A percentile compares a stretch with the other conserved stretches of the same genome.
These are phyloP conservation scores for Phlebopus sp. DNA, from an alignment of 1,284 basidiomycete species.

Conservation along the genomic window DNA sequence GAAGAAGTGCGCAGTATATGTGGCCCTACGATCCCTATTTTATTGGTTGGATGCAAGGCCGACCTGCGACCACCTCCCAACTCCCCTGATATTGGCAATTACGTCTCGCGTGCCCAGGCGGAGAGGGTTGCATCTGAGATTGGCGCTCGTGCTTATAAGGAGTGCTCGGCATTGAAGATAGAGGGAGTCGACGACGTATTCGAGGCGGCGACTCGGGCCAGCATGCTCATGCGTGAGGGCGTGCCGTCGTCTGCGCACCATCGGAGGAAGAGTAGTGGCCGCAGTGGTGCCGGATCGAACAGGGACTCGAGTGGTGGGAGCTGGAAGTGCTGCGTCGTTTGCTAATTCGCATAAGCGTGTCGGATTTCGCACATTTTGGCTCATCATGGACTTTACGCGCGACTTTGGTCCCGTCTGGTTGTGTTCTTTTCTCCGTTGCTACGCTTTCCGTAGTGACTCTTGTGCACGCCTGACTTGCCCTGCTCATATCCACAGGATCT, in stretches of 20 bases:
- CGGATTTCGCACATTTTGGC: not conserved
- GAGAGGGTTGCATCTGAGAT: constrained; percentile 77
- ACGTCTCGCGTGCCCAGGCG: constrained; percentile 71
- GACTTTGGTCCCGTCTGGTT: not conserved
- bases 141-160: constrained; percentile 88
- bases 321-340: constrained; percentile 61
- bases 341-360: constrained; percentile 35
- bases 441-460: constrained; percentile 2
- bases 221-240: constrained; percentile 89
- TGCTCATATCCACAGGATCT: constrained; percentile 16
- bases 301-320: constrained; percentile 46
- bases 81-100: constrained; percentile 43
- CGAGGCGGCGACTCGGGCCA: constrained; percentile 90
- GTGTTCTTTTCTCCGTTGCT: not conserved
- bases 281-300: constrained; percentile 35
- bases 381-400: constrained; percentile 7
- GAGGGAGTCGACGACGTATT: constrained; percentile 95
- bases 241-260: constrained; percentile 53
- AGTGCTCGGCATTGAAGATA: constrained; percentile 88
- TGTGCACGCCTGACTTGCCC: not conserved
- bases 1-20: constrained; percentile 94
- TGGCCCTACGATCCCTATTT: constrained; percentile 77
- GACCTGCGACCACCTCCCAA: constrained; percentile 67
- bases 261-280: constrained; percentile 51
- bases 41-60: constrained; percentile 85